Base-by-base conservation (phyloP, 257 asterid genomes). In the Linaria vulgaris region DNA sequence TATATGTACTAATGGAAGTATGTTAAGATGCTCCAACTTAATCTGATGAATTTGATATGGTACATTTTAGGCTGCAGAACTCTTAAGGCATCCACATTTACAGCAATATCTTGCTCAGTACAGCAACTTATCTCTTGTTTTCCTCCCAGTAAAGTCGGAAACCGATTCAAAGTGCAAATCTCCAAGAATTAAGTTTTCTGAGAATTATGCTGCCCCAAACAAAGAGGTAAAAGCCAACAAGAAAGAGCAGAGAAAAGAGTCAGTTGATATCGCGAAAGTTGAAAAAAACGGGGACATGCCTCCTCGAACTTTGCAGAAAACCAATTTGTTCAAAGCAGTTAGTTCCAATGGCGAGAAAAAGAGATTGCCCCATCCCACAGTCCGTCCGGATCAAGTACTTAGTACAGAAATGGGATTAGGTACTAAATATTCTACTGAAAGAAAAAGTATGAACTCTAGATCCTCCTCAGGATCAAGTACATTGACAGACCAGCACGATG, bases 11-110 rank as follows among this genome's bases (percentile, higher is more conserved):
- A 34, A 7, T 1, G 5, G 41, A 34, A 27, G 3, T 34, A 34
- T 34, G 41, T 34, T 34, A 3, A 9, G 37, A 22, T 7, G 17
- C 9, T 51, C 13, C 19, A 24, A 54, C 47, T 21, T 69, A 47
- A 68, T 69, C 53, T 70, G 24, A 63, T 48, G 24, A n/a, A 37
- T 48, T 37, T 37, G 16, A 6, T 41, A 13, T 57, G 27, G 4
- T 9, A 46, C 8, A 25, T 48, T 22, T 61, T 74, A 90, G 97
- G 96, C 98, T 41, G 88, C 94, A 38, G 96, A 91, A 65, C 91
- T 91, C 19, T 65, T 88, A 71, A 86, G 95, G 88, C 87, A 91
- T 71, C 90, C 94, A 0, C 86, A 82, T 71, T 63, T 91, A 63
- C 94, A 86, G 51, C 90, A 88, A 14, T 84, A 78, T 61, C 43